These are phyloP conservation scores for Byssothecium circinans DNA, from an alignment of 2,329 filamentous ascomycete genomes.

Conservation along the genomic window DNA sequence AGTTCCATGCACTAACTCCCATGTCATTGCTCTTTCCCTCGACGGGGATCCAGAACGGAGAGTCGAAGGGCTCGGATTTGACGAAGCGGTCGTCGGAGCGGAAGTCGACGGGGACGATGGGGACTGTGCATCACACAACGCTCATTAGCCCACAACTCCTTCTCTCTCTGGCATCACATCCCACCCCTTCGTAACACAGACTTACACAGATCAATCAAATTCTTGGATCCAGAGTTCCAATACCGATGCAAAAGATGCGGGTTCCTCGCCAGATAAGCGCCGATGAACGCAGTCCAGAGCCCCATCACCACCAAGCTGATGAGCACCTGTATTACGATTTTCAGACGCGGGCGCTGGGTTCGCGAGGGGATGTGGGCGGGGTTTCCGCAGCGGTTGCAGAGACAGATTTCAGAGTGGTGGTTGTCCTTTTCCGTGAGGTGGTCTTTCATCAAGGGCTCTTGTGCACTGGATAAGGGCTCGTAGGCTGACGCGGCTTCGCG, in stretches of 20 bases:
- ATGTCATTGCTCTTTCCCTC: not conserved
- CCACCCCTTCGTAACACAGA: too few species aligned
- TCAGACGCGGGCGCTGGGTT: not conserved
- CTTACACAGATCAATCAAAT: not conserved
- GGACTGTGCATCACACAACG: not conserved
- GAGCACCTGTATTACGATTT: not conserved
- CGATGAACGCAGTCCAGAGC: not conserved
- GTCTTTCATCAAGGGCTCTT: not conserved
- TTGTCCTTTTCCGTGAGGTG: not conserved
- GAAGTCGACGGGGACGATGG: not conserved
- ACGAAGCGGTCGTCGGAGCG: not conserved
- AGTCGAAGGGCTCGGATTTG: not conserved
- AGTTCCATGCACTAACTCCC: not conserved
- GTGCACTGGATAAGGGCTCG: not conserved
- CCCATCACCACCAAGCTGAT: not conserved
- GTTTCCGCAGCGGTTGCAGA: not conserved
- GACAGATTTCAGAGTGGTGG: not conserved
- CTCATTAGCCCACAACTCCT: too few species aligned
- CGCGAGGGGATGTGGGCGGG: not conserved
- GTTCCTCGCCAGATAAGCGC: not conserved
- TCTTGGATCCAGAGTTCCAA: not conserved
- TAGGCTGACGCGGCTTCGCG: not conserved
- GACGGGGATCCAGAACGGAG: not conserved
- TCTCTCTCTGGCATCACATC: too few species aligned
- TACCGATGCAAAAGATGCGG: not conserved